Percentiles rank a stretch among this genome's conserved stretches.
These are phyloP conservation scores for Adansonia gregorii DNA, from an alignment of 441 rosid genomes.

Conservation along the genomic window DNA sequence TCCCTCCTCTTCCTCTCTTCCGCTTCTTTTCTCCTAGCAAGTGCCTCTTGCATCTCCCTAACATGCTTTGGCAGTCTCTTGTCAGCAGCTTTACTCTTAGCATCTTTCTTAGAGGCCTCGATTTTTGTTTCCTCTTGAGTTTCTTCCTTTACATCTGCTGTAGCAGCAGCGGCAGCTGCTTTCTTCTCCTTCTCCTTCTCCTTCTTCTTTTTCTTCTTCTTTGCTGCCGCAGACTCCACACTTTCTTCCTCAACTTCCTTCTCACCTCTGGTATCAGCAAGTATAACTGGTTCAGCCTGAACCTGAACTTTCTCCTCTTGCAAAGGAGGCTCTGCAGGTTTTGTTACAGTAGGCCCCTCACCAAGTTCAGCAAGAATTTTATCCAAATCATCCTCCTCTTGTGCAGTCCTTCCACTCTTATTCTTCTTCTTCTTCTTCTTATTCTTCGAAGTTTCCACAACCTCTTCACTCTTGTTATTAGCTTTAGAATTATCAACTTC, in stretches of 20 bases:
- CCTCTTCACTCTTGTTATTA: conserved; percentile 49
- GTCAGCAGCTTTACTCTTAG: conserved; percentile 78
- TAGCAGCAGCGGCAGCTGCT: conserved; percentile 59
- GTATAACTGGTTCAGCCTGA: conserved; percentile 52
- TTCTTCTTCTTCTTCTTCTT: conserved; percentile 89
- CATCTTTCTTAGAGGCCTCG: conserved; percentile 61
- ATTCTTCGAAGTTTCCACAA: conserved; percentile 64
- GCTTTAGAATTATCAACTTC: conserved; percentile 38
- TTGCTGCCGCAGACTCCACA: conserved; percentile 81
- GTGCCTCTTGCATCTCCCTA: conserved; percentile 95
- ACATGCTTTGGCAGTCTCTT: conserved; percentile 93
- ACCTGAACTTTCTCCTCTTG: conserved; percentile 56
- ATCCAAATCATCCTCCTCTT: conserved; percentile 96
- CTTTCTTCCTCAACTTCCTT: conserved; percentile 78
- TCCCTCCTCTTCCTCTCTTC: conserved; percentile 85
- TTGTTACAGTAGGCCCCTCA: conserved; percentile 46
- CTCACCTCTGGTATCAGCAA: conserved; percentile 47
- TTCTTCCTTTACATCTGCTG: conserved; percentile 55
- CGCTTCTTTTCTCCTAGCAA: conserved; percentile 78
- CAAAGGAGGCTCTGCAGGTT: conserved; percentile 41
- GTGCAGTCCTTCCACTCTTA: conserved; percentile 84
- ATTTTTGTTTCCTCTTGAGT: conserved; percentile 52
- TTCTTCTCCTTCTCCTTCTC: conserved; percentile 75
- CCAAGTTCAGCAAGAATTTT: conserved; percentile 92
- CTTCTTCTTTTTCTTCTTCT: conserved; percentile 93